Conservation (phyloP, 208 protist species). For the Wallacemonas collosoma region DNA sequence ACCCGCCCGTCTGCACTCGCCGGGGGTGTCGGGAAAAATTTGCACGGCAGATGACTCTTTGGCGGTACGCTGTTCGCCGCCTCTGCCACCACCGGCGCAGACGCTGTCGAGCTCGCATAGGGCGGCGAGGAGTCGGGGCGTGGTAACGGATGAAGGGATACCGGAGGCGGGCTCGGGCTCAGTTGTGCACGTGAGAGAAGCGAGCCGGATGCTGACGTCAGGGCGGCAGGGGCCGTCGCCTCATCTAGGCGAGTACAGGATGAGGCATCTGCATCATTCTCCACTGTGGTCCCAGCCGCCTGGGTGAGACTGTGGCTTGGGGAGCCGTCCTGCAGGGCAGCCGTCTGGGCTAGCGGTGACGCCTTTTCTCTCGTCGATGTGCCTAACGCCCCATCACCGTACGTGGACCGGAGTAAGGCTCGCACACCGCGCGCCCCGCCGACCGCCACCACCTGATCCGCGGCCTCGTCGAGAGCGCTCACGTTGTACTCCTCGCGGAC, state of each 20-base stretch:
- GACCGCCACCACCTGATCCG: slow-evolving; percentile 36
- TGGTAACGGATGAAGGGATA: not conserved
- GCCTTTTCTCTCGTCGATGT: not conserved
- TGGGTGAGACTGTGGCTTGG: no score
- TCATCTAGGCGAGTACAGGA: not conserved
- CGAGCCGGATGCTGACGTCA: not conserved
- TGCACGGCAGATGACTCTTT: slow-evolving; percentile 1
- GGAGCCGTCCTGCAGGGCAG: no score
- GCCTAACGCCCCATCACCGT: slow-evolving; percentile 15
- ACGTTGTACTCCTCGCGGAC: slow-evolving; percentile 82
- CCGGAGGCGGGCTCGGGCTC: slow-evolving; percentile 12
- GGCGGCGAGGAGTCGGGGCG: slow-evolving; percentile 16
- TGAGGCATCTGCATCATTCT: not conserved
- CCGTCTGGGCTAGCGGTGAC: slow-evolving; percentile 4
- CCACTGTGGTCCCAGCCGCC: not conserved
- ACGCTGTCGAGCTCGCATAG: not conserved
- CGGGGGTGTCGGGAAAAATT: slow-evolving; percentile 38
- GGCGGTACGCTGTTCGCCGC: not conserved
- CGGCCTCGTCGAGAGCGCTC: slow-evolving; percentile 19
- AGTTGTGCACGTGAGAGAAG: not conserved
- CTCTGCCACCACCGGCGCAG: no score
- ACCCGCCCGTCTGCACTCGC: slow-evolving; percentile 23
- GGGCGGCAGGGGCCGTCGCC: not conserved
- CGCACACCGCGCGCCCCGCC: slow-evolving; percentile 68
- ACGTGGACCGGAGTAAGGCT: slow-evolving; percentile 64